These are phyloP conservation scores for Lanmaoa rubissima DNA, from an alignment of 768 basidiomycete species.

Conservation along the genomic window DNA sequence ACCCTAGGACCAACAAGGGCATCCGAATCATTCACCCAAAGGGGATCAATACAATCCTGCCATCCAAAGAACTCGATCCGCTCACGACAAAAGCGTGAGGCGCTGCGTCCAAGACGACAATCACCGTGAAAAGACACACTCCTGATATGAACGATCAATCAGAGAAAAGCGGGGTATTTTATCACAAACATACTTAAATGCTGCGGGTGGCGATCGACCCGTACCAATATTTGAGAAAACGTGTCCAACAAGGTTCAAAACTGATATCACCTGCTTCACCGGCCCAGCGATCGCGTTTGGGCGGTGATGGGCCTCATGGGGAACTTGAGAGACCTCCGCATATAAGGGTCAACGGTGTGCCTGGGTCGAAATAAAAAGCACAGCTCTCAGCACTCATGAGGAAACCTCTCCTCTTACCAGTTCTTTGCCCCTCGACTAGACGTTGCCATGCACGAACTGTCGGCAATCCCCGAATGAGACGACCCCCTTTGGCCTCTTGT, in stretches of 20 bases:
- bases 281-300: conserved; percentile 15
- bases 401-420: background rate
- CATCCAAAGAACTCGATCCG: background rate
- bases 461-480: conserved; percentile 17
- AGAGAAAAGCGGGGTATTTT: background rate
- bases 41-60: background rate
- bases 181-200: conserved; percentile 1
- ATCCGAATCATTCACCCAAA: background rate
- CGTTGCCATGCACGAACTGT: background rate
- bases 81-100: conserved; percentile 2
- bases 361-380: conserved; percentile 16
- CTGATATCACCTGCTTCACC: background rate
- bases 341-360: conserved; percentile 14
- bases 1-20: background rate
- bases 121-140: background rate
- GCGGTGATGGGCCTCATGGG: conserved; percentile 9
- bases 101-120: background rate
- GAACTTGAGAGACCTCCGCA: background rate
- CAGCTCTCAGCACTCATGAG: background rate
- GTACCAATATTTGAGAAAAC: conserved; percentile 7
- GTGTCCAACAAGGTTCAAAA: conserved; percentile 19
- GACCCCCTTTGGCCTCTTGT: conserved; percentile 5
- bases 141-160: conserved; percentile 3
- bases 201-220: conserved; percentile 1
- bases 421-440: background rate